These are phyloP conservation scores for Fusarium sp. DNA, from an alignment of 2,329 filamentous ascomycete species.

Conservation along the genomic window DNA sequence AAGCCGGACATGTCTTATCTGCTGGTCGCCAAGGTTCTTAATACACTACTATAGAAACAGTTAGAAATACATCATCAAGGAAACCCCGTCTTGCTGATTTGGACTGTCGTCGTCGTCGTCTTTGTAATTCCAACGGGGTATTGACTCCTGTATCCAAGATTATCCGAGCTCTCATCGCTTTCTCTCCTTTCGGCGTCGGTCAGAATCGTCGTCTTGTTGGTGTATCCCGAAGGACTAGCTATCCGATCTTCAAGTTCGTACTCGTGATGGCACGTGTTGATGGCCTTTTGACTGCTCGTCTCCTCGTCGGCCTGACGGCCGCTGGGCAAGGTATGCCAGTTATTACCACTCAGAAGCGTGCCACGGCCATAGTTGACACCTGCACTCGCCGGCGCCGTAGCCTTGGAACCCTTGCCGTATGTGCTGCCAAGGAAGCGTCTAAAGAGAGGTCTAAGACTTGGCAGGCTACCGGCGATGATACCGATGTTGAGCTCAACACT, in stretches of 20 bases:
- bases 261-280: conserved; percentile 38
- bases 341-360: conserved; percentile 39
- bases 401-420: conserved; percentile 47
- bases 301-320: conserved; percentile 40
- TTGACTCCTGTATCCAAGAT: conserved; percentile 2
- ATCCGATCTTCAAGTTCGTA: conserved; percentile 46
- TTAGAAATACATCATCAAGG: no score
- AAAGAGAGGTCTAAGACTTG: conserved; percentile 51
- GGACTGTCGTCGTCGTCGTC: conserved; percentile 45
- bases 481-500: conserved; percentile 53
- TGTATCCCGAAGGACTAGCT: conserved; percentile 12
- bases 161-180: conserved; percentile 42
- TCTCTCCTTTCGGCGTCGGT: conserved; percentile 38
- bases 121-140: conserved; percentile 43
- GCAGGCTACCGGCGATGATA: conserved; percentile 52
- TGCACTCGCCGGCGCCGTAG: conserved; percentile 42
- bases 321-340: conserved; percentile 42
- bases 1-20: no score
- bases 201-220: conserved; percentile 36
- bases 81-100: conserved; percentile 24
- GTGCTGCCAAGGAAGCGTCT: conserved; percentile 48
- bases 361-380: conserved; percentile 41
- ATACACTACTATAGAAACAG: no score
- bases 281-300: conserved; percentile 46
- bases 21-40: no score